phyloP scores from a whole-genome alignment of 106 monocot genomes.

The Dioscorea alata region DNA sequence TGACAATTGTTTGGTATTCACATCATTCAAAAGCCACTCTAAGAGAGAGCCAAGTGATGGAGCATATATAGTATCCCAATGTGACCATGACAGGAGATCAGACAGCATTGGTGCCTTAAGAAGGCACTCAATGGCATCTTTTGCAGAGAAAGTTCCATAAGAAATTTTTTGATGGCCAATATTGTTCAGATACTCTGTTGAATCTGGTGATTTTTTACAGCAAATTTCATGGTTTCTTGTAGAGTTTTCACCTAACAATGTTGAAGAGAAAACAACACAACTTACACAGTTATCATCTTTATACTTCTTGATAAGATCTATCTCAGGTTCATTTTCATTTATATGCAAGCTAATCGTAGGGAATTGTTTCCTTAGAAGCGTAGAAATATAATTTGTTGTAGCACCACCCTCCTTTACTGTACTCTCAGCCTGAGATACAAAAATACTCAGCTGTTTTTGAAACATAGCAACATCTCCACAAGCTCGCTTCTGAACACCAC shows the following conservation, averaged over 20 bases:
- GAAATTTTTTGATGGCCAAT: slow-evolving; percentile 2
- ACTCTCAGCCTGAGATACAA: slow-evolving; percentile 52
- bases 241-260: slow-evolving; percentile 44
- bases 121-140: slow-evolving; percentile 76
- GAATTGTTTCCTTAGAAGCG: slow-evolving; percentile 79
- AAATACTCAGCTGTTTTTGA: slow-evolving; percentile 47
- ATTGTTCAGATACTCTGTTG: slow-evolving; percentile 1
- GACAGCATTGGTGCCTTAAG: slow-evolving; percentile 80
- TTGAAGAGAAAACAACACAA: slow-evolving; percentile 52
- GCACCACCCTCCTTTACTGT: slow-evolving; percentile 22
- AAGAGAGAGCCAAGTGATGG: slow-evolving; percentile 73
- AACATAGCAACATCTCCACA: slow-evolving; percentile 29
- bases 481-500: slow-evolving; percentile 11
- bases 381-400: slow-evolving; percentile 24
- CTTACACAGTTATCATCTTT: slow-evolving; percentile 22
- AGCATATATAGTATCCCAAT: slow-evolving; percentile 82
- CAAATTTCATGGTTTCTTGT: slow-evolving; percentile 5
- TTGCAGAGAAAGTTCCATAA: slow-evolving; percentile 24
- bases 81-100: slow-evolving; percentile 83
- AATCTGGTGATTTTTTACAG: slow-evolving; percentile 5
- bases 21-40: slow-evolving; percentile 56
- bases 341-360: slow-evolving; percentile 62
- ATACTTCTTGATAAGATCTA: slow-evolving; percentile 23
- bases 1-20: slow-evolving; percentile 34
- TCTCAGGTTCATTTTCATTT: slow-evolving; percentile 26